These are phyloP conservation scores for Eragrostis tef DNA, from an alignment of 202 grass and related monocot genomes.

Conservation along the genomic window DNA sequence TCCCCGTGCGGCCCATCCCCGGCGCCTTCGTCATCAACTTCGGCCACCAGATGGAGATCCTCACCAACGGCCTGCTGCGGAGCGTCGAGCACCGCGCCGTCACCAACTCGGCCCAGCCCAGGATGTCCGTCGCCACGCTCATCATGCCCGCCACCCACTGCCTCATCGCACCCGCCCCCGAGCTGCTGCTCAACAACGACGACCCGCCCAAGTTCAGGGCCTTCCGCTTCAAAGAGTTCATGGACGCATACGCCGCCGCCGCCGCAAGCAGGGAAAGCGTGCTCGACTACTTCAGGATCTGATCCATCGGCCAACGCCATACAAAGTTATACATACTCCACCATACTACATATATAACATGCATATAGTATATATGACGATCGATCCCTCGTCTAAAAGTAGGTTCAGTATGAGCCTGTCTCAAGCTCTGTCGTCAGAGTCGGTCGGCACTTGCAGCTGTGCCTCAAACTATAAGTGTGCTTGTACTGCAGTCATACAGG, in stretches of 20 bases:
- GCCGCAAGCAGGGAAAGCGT: constrained; percentile 41
- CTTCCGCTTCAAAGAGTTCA: constrained; percentile 52
- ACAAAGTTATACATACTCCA: too few species aligned
- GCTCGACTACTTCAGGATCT: constrained; percentile 45
- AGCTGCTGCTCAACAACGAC: constrained; percentile 22
- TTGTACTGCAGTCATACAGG: too few species aligned
- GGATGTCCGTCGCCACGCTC: constrained; percentile 53
- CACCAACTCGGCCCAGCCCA: constrained; percentile 34
- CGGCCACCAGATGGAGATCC: constrained; percentile 58
- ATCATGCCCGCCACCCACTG: constrained; percentile 41
- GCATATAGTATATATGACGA: too few species aligned
- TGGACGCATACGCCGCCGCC: constrained; percentile 31
- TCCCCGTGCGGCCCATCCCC: constrained; percentile 42
- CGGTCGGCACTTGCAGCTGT: too few species aligned
- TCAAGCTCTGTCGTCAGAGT: too few species aligned
- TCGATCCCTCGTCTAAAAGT: too few species aligned
- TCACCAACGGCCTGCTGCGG: constrained; percentile 49
- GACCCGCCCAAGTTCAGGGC: constrained; percentile 49
- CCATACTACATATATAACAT: too few species aligned
- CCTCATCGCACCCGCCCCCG: constrained; percentile 28
- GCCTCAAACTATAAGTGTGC: too few species aligned
- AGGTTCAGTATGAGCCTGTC: too few species aligned
- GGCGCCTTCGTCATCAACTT: constrained; percentile 53
- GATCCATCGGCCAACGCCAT: too few species aligned
- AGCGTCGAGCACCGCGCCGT: constrained; percentile 60